Conservation (phyloP, 164 flowering plant genomes). For the Akebia trifoliata region DNA sequence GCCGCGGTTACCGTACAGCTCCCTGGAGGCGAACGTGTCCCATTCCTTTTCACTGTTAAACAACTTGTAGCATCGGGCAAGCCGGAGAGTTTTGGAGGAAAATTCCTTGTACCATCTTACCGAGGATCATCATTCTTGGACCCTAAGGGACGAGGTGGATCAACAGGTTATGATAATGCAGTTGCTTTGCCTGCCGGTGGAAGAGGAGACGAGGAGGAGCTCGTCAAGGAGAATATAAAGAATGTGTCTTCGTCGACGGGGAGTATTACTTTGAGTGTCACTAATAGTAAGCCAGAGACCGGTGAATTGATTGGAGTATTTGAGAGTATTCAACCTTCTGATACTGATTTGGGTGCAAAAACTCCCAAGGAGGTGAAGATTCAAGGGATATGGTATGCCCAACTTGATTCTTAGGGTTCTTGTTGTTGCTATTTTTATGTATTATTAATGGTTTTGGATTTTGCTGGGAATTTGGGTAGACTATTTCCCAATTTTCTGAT, state of each 20-base stretch:
- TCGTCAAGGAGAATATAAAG: constrained; percentile 78
- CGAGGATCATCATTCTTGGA: constrained; percentile 92
- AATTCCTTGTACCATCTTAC: constrained; percentile 87
- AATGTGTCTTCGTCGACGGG: constrained; percentile 59
- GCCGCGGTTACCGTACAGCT: constrained; percentile 96
- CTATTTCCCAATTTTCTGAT: too few species aligned
- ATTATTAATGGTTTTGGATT: too few species aligned
- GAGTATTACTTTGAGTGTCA: constrained; percentile 71
- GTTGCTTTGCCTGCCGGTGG: constrained; percentile 98
- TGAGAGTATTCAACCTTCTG: constrained; percentile 92
- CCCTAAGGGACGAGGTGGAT: constrained; percentile 98
- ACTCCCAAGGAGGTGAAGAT: constrained; percentile 92
- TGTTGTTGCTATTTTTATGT: too few species aligned
- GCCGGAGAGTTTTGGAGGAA: constrained; percentile 71
- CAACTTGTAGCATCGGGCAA: constrained; percentile 88
- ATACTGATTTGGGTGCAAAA: constrained; percentile 94
- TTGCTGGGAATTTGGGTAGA: too few species aligned
- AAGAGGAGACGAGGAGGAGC: constrained; percentile 97
- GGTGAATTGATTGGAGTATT: constrained; percentile 93
- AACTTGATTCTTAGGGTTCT: constrained; percentile 54
- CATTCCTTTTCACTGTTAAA: constrained; percentile 90
- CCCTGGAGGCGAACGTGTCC: constrained; percentile 95
- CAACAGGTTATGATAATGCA: constrained; percentile 88
- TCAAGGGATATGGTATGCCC: constrained; percentile 94
- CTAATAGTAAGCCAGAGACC: constrained; percentile 75